Percentiles rank a stretch among this genome's conserved stretches.
phyloP scores from a whole-genome alignment of 768 basidiomycete genomes.

The Crucibulum laeve region DNA sequence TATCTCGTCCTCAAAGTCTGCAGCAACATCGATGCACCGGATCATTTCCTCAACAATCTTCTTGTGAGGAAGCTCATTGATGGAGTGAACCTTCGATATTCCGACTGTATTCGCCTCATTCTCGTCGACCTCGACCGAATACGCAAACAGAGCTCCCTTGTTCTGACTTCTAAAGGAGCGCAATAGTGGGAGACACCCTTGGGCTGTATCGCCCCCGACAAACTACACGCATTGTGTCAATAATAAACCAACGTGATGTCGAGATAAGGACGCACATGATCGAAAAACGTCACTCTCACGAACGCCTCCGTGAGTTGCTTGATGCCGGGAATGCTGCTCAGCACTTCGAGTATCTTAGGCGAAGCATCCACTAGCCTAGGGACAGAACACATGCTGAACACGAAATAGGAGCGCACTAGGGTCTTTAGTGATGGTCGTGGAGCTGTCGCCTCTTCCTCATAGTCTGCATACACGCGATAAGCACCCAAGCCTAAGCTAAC shows the following conservation, averaged over 20 bases:
- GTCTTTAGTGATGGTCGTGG: conserved; percentile 6
- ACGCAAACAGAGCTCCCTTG: conserved; percentile 75
- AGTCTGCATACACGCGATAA: too few relatives aligned
- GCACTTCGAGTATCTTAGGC: conserved; percentile 53
- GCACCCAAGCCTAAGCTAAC: too few relatives aligned
- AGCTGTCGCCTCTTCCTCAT: background rate
- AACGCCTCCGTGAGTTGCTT: conserved; percentile 60
- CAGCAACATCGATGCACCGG: conserved; percentile 71
- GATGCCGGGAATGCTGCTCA: conserved; percentile 54
- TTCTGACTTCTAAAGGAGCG: conserved; percentile 56
- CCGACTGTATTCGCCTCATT: conserved; percentile 21
- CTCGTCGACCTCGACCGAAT: conserved; percentile 83
- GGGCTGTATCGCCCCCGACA: conserved; percentile 83
- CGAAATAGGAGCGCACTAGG: conserved; percentile 71
- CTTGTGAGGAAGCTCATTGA: conserved; percentile 41
- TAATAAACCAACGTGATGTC: conserved; percentile 2
- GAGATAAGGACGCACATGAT: conserved; percentile 48
- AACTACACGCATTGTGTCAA: conserved; percentile 43
- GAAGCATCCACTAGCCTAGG: conserved; percentile 74
- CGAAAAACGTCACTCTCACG: conserved; percentile 81
- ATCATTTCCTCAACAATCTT: conserved; percentile 73
- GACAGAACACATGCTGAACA: conserved; percentile 78
- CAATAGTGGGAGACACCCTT: conserved; percentile 63
- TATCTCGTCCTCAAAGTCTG: conserved; percentile 66
- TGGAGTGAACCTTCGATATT: background rate